These are phyloP conservation scores for Triangularia verruculosa DNA, from an alignment of 2,329 filamentous ascomycete species.

Conservation along the genomic window DNA sequence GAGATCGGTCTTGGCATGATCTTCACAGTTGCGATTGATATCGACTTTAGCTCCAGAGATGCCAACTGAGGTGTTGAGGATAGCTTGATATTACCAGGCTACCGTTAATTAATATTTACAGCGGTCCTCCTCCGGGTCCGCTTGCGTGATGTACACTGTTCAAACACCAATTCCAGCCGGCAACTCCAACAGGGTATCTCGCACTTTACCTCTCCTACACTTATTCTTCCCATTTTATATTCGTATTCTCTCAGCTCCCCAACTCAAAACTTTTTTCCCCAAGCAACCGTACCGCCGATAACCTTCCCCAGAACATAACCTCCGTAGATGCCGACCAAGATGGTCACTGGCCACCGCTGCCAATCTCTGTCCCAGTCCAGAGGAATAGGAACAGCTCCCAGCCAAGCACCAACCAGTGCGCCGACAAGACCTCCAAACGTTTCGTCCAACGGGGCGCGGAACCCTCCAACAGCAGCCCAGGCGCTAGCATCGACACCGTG, in stretches of 20 bases:
- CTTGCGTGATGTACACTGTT: neutral
- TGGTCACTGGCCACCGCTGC: slow-evolving; percentile 96
- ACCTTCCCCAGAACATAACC: slow-evolving; percentile 72
- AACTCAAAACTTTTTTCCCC: slow-evolving; percentile 42
- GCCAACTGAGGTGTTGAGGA: no score
- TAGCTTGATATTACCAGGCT: neutral
- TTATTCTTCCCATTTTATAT: neutral
- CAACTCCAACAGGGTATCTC: slow-evolving; percentile 3
- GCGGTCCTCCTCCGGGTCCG: neutral
- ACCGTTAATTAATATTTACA: neutral
- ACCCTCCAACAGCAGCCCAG: slow-evolving; percentile 69
- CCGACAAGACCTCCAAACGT: slow-evolving; percentile 81
- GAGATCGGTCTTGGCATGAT: neutral
- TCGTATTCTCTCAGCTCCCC: neutral
- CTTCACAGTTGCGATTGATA: neutral
- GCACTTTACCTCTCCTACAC: neutral
- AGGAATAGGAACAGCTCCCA: slow-evolving; percentile 91
- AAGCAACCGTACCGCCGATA: slow-evolving; percentile 51
- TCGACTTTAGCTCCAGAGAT: neutral
- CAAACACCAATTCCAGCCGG: neutral
- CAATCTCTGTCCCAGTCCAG: slow-evolving; percentile 98
- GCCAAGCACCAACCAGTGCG: slow-evolving; percentile 77
- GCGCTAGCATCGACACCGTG: slow-evolving; percentile 71
- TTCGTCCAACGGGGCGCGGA: slow-evolving; percentile 73
- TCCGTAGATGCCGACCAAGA: slow-evolving; percentile 76